phyloP scores from a whole-genome alignment of 2,329 filamentous ascomycete species.

The Penicillium fuscoglaucum region DNA sequence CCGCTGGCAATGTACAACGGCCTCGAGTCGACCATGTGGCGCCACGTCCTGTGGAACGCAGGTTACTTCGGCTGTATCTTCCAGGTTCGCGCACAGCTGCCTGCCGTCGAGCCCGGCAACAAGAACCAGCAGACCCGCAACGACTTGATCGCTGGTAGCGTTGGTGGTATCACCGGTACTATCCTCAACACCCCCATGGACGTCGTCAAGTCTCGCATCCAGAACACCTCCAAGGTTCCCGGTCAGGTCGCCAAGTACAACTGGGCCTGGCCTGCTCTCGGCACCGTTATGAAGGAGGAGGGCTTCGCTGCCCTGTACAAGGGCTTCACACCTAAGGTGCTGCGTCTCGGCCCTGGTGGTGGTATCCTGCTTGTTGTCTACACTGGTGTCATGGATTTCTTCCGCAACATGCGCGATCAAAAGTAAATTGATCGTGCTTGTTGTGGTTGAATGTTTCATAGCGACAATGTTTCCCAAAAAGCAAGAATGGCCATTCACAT shows the following conservation, averaged over 20 bases:
- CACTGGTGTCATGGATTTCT: constrained; percentile 69
- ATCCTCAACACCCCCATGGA: constrained; percentile 94
- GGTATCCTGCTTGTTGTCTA: constrained; percentile 57
- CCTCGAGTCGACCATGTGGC: constrained; percentile 94
- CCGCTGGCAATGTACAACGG: constrained; percentile 91
- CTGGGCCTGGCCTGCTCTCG: constrained; percentile 90
- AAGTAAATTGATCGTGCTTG: constrained; percentile 12
- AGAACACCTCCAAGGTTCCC: constrained; percentile 84
- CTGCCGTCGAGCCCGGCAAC: constrained; percentile 66
- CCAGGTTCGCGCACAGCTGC: constrained; percentile 85
- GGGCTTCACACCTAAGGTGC: constrained; percentile 94
- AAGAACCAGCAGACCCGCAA: constrained; percentile 82
- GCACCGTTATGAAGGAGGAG: constrained; percentile 87
- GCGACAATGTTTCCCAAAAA: constrained; percentile 11
- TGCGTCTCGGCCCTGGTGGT: constrained; percentile 70
- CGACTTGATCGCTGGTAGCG: constrained; percentile 79
- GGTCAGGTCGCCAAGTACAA: constrained; percentile 91
- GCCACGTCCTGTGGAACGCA: constrained; percentile 90
- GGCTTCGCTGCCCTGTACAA: constrained; percentile 93
- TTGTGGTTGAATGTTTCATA: constrained; percentile 8
- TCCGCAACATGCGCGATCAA: constrained; percentile 66
- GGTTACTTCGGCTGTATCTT: constrained; percentile 99
- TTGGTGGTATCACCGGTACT: constrained; percentile 89
- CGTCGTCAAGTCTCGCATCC: constrained; percentile 96
- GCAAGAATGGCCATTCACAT: constrained; percentile 4